Conservation (phyloP, 2,329 filamentous ascomycete species). For the Pezicula radicicola region DNA sequence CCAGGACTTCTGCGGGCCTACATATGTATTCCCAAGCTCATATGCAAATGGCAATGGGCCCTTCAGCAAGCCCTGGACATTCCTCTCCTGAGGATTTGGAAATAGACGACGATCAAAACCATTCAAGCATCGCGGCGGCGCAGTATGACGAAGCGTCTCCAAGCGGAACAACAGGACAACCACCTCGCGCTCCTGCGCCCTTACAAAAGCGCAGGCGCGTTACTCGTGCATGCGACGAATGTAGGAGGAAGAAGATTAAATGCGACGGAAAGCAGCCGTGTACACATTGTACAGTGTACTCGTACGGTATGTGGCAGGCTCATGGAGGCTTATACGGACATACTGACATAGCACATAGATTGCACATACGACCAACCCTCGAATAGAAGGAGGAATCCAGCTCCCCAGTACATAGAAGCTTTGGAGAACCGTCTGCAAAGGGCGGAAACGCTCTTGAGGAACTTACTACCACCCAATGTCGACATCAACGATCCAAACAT, state of each 20-base stretch:
- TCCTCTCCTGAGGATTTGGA: slow-evolving; percentile 25
- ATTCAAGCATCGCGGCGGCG: neutral
- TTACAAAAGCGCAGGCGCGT: slow-evolving; percentile 76
- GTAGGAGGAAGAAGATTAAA: slow-evolving; percentile 82
- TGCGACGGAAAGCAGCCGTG: slow-evolving; percentile 85
- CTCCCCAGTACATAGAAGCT: slow-evolving; percentile 71
- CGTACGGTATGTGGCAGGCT: slow-evolving; percentile 69
- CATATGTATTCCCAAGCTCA: neutral
- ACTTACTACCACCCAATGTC: slow-evolving; percentile 57
- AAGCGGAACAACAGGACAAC: slow-evolving; percentile 7
- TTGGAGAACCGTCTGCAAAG: slow-evolving; percentile 66
- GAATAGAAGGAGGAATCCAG: slow-evolving; percentile 69
- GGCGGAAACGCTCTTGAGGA: slow-evolving; percentile 62
- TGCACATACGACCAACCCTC: slow-evolving; percentile 77
- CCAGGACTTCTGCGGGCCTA: neutral
- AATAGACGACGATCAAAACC: slow-evolving; percentile 20
- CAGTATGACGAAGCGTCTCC: slow-evolving; percentile 15
- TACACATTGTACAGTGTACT: slow-evolving; percentile 97
- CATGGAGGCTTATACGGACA: neutral
- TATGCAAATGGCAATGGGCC: slow-evolving; percentile 13
- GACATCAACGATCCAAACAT: slow-evolving; percentile 80
- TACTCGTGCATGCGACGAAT: slow-evolving; percentile 79
- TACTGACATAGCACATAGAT: slow-evolving; percentile 40
- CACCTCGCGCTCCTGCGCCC: slow-evolving; percentile 35
- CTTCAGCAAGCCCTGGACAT: slow-evolving; percentile 3